Evolutionary conservation across 2,329 filamentous ascomycete genomes (phyloP).

Genomic region (Zymoseptoria ardabiliae): DNA sequence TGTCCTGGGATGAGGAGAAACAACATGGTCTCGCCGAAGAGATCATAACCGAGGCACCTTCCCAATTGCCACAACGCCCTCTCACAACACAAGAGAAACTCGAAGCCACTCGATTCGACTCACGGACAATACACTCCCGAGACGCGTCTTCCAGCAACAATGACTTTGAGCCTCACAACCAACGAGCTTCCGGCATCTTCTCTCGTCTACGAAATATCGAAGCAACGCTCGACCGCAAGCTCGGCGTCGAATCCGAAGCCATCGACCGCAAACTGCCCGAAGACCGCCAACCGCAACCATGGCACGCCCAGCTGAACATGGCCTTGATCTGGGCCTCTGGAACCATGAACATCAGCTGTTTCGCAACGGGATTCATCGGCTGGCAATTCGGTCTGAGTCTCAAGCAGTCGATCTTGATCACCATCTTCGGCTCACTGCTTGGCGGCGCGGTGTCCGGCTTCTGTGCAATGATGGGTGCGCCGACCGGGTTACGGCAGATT

Average conservation of each 20-base stretch:
- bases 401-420: conserved; percentile 31
- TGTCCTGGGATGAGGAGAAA: conserved; percentile 16
- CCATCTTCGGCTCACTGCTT: conserved; percentile 27
- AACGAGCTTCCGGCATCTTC: conserved; percentile 25
- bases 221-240: conserved; percentile 37
- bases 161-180: conserved; percentile 1
- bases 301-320: conserved; percentile 25
- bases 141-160: conserved; percentile 6
- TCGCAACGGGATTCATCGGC: conserved; percentile 39
- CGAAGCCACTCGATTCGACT: conserved; percentile 11
- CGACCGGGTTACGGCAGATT: conserved; percentile 38
- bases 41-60: conserved; percentile 7
- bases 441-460: conserved; percentile 28
- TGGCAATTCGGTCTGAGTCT: conserved; percentile 43
- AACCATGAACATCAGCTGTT: conserved; percentile 31
- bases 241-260: conserved; percentile 43
- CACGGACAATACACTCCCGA: background rate
- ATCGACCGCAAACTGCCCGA: conserved; percentile 40
- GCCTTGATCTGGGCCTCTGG: conserved; percentile 30
- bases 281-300: conserved; percentile 35
- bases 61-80: conserved; percentile 16
- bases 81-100: conserved; percentile 26
- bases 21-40: conserved; percentile 19
- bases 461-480: conserved; percentile 28
- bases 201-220: conserved; percentile 32